Evolutionary conservation across 352 stramenopile species (phyloP).

Genomic region (Globisporangium solare): DNA sequence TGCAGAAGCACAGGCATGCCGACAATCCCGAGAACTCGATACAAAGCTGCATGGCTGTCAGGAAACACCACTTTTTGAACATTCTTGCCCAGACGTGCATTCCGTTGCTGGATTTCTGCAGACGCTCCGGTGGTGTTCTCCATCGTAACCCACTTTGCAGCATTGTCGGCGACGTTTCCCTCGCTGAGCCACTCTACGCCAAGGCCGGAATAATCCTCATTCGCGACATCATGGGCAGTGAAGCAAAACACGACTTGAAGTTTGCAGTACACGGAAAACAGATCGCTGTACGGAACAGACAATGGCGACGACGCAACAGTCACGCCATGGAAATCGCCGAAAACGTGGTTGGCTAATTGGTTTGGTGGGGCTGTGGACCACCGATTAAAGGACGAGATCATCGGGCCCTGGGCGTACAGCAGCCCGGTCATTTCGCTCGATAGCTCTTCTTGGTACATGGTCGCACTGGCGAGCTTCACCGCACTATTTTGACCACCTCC

Average conservation of each 20-base stretch:
- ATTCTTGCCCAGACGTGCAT: slow-evolving; percentile 51
- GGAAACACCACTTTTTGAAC: slow-evolving; percentile 43
- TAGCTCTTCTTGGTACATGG: slow-evolving; percentile 83
- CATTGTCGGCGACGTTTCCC: slow-evolving; percentile 31
- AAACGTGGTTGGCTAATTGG: slow-evolving; percentile 21
- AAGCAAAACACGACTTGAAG: slow-evolving; percentile 76
- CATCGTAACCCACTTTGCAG: slow-evolving; percentile 64
- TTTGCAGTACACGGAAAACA: slow-evolving; percentile 41
- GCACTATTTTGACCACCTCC: slow-evolving; percentile 37
- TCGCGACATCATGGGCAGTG: slow-evolving; percentile 47
- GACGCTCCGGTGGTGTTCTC: slow-evolving; percentile 49
- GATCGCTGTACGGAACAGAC: slow-evolving; percentile 30
- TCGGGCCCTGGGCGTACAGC: slow-evolving; percentile 59
- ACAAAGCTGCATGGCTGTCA: slow-evolving; percentile 46
- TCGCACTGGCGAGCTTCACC: slow-evolving; percentile 56
- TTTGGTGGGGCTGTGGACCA: slow-evolving; percentile 24
- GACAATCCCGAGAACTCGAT: slow-evolving; percentile 44
- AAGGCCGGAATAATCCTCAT: slow-evolving; percentile 54
- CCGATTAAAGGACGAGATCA: slow-evolving; percentile 53
- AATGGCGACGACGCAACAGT: slow-evolving; percentile 36
- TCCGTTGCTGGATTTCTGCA: slow-evolving; percentile 76
- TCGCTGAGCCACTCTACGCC: slow-evolving; percentile 73
- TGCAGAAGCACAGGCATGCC: slow-evolving; percentile 52
- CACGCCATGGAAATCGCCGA: slow-evolving; percentile 54
- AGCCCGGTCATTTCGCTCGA: slow-evolving; percentile 40